Evolutionary conservation across 148 eudicot species (phyloP).

Genomic region (Suaeda aralocaspica): DNA sequence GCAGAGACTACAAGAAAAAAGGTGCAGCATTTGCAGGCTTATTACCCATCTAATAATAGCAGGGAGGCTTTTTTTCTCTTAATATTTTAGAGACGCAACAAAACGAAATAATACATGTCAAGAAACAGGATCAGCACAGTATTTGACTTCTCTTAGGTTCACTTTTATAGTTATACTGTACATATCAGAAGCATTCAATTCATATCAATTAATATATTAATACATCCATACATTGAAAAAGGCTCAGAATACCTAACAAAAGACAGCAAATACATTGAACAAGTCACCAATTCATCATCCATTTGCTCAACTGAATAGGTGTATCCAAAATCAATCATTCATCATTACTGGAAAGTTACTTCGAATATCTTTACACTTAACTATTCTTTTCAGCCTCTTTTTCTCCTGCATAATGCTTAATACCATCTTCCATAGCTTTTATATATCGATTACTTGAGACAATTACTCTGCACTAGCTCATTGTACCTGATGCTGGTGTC

Average conservation of each 20-base stretch:
- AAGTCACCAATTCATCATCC: background rate
- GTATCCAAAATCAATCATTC: background rate
- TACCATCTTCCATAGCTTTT: background rate
- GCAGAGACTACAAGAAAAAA: background rate
- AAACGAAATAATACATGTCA: background rate
- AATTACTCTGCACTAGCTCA: background rate
- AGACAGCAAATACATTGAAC: too few species aligned
- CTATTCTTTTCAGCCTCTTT: background rate
- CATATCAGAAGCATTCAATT: too few species aligned
- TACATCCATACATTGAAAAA: too few species aligned
- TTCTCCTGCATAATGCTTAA: background rate
- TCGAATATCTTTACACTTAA: background rate
- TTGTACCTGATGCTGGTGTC: background rate
- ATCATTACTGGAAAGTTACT: background rate
- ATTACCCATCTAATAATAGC: background rate
- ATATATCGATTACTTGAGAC: background rate
- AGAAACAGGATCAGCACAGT: background rate
- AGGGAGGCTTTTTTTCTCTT: background rate
- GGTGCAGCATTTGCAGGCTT: background rate
- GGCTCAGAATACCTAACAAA: too few species aligned
- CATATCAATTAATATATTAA: too few species aligned
- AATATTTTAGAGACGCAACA: background rate
- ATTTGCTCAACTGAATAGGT: background rate
- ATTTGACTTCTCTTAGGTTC: background rate
- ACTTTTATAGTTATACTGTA: too few species aligned